phyloP scores from a whole-genome alignment of 352 stramenopile genomes.

The Phytopythium sindhum region DNA sequence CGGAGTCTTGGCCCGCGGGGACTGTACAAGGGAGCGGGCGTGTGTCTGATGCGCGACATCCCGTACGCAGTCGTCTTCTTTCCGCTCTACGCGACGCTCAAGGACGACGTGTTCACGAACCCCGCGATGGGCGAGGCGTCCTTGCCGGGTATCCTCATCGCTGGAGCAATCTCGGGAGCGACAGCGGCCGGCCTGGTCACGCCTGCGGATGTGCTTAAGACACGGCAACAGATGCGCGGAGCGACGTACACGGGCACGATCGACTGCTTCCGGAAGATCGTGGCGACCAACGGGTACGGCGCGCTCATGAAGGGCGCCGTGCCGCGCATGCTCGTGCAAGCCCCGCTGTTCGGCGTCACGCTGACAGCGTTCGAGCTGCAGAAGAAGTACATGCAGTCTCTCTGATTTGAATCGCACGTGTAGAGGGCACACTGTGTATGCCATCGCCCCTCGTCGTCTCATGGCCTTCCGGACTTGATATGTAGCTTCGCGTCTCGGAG shows the following conservation, averaged over 20 bases:
- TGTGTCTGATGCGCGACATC: conserved; percentile 90
- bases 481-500: not conserved
- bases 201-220: conserved; percentile 89
- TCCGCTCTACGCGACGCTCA: conserved; percentile 79
- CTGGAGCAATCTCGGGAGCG: conserved; percentile 58
- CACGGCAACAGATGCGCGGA: conserved; percentile 74
- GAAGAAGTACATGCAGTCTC: conserved; percentile 85
- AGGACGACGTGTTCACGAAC: conserved; percentile 44
- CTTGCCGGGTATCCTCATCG: conserved; percentile 56
- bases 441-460: not conserved
- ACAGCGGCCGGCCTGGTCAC: conserved; percentile 58
- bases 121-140: conserved; percentile 46
- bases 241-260: conserved; percentile 77
- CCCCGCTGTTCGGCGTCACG: conserved; percentile 83
- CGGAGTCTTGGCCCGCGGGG: conserved; percentile 70
- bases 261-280: conserved; percentile 82
- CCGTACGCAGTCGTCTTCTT: conserved; percentile 94
- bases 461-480: not conserved
- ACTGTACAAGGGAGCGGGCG: conserved; percentile 81
- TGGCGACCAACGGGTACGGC: conserved; percentile 65
- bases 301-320: conserved; percentile 85
- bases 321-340: conserved; percentile 87
- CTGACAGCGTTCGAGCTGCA: conserved; percentile 85
- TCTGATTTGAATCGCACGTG: conserved; percentile 13
- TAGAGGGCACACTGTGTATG: not conserved